A percentile compares a stretch with the other conserved stretches of the same genome.
These are phyloP conservation scores for Stagonosporopsis rhizophila DNA, from an alignment of 2,329 filamentous ascomycete species.

Conservation along the genomic window DNA sequence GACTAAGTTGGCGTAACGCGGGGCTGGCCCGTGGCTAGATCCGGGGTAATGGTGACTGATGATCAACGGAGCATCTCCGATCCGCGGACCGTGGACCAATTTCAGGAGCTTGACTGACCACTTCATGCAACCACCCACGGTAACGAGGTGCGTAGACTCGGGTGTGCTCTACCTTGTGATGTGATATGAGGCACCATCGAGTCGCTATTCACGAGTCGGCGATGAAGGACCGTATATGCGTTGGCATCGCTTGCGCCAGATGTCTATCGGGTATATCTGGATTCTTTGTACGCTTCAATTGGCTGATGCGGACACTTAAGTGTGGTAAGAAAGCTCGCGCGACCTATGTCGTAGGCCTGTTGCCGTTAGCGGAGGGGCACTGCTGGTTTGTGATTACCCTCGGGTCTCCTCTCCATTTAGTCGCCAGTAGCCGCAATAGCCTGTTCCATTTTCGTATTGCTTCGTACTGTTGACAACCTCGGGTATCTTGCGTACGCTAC, in stretches of 20 bases:
- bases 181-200: neutral
- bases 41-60: neutral
- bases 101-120: conserved; percentile 1
- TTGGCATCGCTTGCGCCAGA: neutral
- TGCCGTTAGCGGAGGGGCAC: neutral
- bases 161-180: neutral
- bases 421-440: neutral
- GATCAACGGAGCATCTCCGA: neutral
- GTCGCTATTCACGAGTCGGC: neutral
- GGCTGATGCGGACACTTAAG: neutral
- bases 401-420: neutral
- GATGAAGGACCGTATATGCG: neutral
- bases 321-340: neutral
- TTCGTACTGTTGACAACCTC: neutral
- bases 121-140: neutral
- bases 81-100: neutral
- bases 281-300: neutral
- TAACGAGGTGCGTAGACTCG: neutral
- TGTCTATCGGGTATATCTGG: neutral
- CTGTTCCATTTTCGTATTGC: neutral
- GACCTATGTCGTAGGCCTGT: neutral
- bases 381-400: neutral
- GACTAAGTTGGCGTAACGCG: conserved; percentile 3
- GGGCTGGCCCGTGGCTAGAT: neutral
- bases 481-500: neutral